A percentile compares a stretch with the other conserved stretches of the same genome.
Conservation (phyloP, 2,329 filamentous ascomycete genomes). For the Nemania serpens region DNA sequence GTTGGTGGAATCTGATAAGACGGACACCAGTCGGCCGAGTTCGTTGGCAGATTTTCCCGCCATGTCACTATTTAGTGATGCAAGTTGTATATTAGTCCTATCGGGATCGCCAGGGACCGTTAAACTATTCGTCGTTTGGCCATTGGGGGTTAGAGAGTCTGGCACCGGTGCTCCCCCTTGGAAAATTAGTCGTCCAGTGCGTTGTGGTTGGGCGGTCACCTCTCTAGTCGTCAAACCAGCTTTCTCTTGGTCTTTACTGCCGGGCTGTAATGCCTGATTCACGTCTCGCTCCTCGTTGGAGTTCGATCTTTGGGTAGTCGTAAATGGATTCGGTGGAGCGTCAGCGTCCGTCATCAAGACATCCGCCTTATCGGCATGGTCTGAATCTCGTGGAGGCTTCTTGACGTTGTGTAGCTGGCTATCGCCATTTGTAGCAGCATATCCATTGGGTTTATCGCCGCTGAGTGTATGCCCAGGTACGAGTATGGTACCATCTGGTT, state of each 20-base stretch:
- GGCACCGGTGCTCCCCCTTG: constrained; percentile 3
- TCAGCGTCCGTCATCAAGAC: constrained; percentile 40
- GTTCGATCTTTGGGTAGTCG: constrained; percentile 25
- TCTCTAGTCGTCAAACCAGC: constrained; percentile 2
- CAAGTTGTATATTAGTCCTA: constrained; percentile 23
- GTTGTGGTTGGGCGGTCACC: constrained; percentile 3
- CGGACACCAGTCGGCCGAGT: constrained; percentile 34
- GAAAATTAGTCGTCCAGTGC: constrained; percentile 14
- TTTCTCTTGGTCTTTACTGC: constrained; percentile 2
- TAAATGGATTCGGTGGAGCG: constrained; percentile 27
- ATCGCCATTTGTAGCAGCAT: constrained; percentile 33
- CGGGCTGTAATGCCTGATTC: constrained; percentile 8
- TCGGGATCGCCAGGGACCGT: constrained; percentile 25
- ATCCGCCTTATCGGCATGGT: constrained; percentile 27
- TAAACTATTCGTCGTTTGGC: constrained; percentile 26
- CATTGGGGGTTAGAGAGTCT: constrained; percentile 8
- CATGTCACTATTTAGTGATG: constrained; percentile 21
- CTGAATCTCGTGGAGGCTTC: constrained; percentile 19
- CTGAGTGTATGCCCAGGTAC: constrained; percentile 32
- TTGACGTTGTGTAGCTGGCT: constrained; percentile 15
- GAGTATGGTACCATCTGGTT: constrained; percentile 30
- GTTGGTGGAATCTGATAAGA: constrained; percentile 50
- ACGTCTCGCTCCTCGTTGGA: constrained; percentile 27
- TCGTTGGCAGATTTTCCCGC: constrained; percentile 27
- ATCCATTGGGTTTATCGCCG: constrained; percentile 29